phyloP scores from a whole-genome alignment of 2,329 filamentous ascomycete genomes.

The Colletotrichum sp. region DNA sequence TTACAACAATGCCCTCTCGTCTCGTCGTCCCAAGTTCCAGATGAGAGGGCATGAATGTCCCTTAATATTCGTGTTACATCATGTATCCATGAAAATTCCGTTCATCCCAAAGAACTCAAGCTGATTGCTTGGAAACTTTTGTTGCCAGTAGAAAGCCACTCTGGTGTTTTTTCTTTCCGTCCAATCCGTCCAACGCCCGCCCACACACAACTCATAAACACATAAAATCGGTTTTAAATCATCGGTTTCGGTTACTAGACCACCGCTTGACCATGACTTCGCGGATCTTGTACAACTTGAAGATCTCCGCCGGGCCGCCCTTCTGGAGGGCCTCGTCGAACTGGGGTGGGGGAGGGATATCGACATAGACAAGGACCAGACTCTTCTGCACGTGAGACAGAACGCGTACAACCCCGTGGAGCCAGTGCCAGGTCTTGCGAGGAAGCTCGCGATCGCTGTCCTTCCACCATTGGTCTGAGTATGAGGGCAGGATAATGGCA shows the following conservation, averaged over 20 bases:
- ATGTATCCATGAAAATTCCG: neutral
- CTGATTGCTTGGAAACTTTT: neutral
- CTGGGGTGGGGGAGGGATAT: conserved; percentile 74
- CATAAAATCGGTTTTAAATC: neutral
- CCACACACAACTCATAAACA: neutral
- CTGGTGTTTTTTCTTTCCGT: neutral
- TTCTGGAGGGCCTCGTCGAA: conserved; percentile 46
- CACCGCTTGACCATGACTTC: conserved; percentile 85
- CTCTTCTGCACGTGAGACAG: conserved; percentile 91
- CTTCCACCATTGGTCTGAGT: conserved; percentile 76
- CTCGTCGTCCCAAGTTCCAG: neutral
- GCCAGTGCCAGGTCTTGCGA: conserved; percentile 74
- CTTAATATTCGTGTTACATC: neutral
- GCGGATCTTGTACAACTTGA: conserved; percentile 76
- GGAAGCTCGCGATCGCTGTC: conserved; percentile 54
- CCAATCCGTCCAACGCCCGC: neutral
- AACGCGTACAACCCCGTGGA: conserved; percentile 89
- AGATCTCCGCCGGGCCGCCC: conserved; percentile 62
- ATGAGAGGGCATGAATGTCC: neutral
- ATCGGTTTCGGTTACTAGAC: conserved; percentile 78
- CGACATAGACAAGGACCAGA: conserved; percentile 87
- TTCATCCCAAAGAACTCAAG: neutral
- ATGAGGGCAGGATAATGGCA: conserved; percentile 82
- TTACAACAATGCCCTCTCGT: conserved; percentile 1
- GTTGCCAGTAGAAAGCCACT: neutral